Evolutionary conservation across 495 filamentous ascomycete species (phyloP).

Genomic region (Pyronema domesticum): DNA sequence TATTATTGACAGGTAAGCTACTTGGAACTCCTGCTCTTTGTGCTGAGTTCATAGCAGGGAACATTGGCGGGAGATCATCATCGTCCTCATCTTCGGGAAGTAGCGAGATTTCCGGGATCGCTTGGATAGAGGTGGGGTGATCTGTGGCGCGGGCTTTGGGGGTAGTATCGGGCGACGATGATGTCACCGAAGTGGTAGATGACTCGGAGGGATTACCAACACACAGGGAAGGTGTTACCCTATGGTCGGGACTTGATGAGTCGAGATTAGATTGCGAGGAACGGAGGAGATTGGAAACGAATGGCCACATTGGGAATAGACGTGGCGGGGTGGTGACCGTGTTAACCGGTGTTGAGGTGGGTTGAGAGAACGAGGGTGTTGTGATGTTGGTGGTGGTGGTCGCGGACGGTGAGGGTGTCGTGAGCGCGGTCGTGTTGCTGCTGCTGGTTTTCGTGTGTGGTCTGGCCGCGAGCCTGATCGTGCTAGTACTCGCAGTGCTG

Average conservation of each 20-base stretch:
- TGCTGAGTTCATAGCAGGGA: slow-evolving; percentile 30
- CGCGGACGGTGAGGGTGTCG: no score
- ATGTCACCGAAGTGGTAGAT: neutral
- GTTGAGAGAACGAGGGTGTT: neutral
- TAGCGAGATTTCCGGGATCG: slow-evolving; percentile 16
- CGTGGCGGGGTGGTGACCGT: neutral
- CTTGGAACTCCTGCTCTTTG: slow-evolving; percentile 22
- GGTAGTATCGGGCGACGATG: slow-evolving; percentile 18
- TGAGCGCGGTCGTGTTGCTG: no score
- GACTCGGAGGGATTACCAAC: neutral
- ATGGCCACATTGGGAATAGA: slow-evolving; percentile 16
- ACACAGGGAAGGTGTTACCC: no score
- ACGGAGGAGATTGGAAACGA: slow-evolving; percentile 16
- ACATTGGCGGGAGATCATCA: slow-evolving; percentile 20
- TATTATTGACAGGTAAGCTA: neutral
- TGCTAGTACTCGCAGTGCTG: no score
- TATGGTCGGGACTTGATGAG: no score
- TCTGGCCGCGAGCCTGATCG: no score
- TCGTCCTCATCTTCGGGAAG: slow-evolving; percentile 1
- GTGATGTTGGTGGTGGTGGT: neutral
- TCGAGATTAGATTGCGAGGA: slow-evolving; percentile 3
- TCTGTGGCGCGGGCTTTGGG: slow-evolving; percentile 8
- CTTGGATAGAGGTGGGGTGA: slow-evolving; percentile 7
- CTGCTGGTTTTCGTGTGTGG: no score
- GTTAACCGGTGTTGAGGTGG: neutral